Base-by-base conservation (phyloP, 2,329 filamentous ascomycete genomes). In the Aureobasidium sp. region DNA sequence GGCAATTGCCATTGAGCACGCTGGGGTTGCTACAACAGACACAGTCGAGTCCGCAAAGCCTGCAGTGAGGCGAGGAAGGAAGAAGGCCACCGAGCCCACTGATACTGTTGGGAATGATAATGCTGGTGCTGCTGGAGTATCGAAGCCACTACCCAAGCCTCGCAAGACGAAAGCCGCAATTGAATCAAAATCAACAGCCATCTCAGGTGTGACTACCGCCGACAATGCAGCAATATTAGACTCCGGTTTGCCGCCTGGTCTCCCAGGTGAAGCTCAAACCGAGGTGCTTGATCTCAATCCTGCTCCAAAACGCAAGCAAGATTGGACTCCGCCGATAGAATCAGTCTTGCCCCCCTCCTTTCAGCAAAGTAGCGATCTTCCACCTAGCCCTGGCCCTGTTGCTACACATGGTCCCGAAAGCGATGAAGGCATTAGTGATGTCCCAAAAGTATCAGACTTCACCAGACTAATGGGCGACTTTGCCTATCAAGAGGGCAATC, bases 291-390 rank as follows among this genome's bases (percentile, higher is more conserved):
- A 44, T 34, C 61, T 58, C 6, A 20, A 26, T 44, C 26, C 39
- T 1, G 62, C 62, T 17, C 39, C 62, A n/a, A 39, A 17, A 13
- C 44, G 62, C n/a, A 41, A 41, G 47, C 37, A 39, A 17, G 47
- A 46, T n/a, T 60, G 62, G 62, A 63, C 55, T 17, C 55, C 62
- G 26, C 53, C 55, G 4, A 26, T 37, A 34, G 44, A 60, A 27
- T 36, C 47, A 4, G 32, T 20, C 34, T 32, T 55, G 0, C 62
- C 62, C n/a, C 37, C 56, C 12, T 63, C 62, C n/a, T 63, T 63
- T 23, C 62, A 63, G 42, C 29, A 26, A n/a, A 47, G 27, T 15
- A 58, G 44, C 20, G 59, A 53, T 13, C 27, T 10, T 6, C 44
- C 59, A 2, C 46, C 39, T 13, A 23, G 12, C 32, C n/a, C 47